phyloP scores from a whole-genome alignment of 257 asterid species.

The Capsicum pubescens region DNA sequence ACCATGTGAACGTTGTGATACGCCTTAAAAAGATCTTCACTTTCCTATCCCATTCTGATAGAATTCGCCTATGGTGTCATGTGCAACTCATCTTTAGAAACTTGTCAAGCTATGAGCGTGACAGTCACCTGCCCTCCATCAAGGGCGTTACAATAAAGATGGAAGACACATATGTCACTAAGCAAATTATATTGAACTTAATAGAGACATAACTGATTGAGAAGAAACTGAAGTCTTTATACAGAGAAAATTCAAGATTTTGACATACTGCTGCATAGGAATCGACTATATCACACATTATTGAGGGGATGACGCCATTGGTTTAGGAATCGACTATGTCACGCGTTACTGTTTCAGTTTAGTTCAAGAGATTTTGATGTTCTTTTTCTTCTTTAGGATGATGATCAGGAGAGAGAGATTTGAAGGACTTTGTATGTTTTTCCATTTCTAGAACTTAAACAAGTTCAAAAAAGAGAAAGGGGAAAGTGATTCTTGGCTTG shows the following conservation, averaged over 20 bases:
- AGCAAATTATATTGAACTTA: background rate
- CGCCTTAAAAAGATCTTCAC: no score
- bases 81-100: no score
- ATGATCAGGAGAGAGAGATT: no score
- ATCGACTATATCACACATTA: background rate
- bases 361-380: constrained; percentile 34
- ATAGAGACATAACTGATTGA: background rate
- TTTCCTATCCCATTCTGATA: no score
- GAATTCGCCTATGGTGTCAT: no score
- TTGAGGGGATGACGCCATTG: background rate
- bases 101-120: no score
- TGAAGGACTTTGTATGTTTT: background rate
- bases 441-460: background rate
- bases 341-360: background rate
- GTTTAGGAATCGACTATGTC: no score
- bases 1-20: no score
- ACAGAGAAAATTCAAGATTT: background rate
- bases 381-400: no score
- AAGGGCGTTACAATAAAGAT: background rate
- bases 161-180: background rate
- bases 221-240: background rate
- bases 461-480: background rate
- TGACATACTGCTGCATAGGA: background rate
- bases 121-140: no score
- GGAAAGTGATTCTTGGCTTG: constrained; percentile 14